Evolutionary conservation across 164 flowering plant species (phyloP), one percentile per base, ranked within the genome.

Genomic region (Warburgia ugandensis): DNA sequence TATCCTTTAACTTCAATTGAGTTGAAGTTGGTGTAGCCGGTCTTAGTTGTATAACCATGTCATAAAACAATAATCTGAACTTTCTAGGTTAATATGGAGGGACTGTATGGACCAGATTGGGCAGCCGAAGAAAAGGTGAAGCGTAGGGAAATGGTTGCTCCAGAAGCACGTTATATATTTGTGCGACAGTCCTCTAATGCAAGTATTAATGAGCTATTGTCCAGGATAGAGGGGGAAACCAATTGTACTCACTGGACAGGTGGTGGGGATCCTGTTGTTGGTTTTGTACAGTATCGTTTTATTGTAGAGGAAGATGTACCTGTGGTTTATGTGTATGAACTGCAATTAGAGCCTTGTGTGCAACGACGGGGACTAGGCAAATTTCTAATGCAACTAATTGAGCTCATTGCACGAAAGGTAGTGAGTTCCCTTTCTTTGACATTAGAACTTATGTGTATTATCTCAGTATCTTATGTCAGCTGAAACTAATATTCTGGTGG

Each of bases 381-480:
- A 30, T 84, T 79, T 68, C 64, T 94, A 29, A 86, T 94, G 96
- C 83, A 83, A 55, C 56, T 89, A 29, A 64, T 86, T 59, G 96
- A 89, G 79, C 85, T 82, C 45, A 84, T 94, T 65, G 97, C 97
- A 64, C 59, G 50, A 27, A 73, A 94, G 96, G 99, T 92, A 22
- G 36, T 14, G 9, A 25, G 21, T 31, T 54, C 33, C 42, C 16
- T 31, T 43, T 9, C 17, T 29, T 28, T 45, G 41, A 37, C 17
- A 13, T 20, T 5, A 37, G n/a, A n/a, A n/a, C n/a, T n/a, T n/a
- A n/a, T n/a, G n/a, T n/a, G n/a, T n/a, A n/a, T n/a, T n/a, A n/a
- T n/a, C n/a, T n/a, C n/a, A n/a, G n/a, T n/a, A n/a, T n/a, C 25
- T 3, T 30, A 29, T 48, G 25, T 29, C 50, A n/a, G n/a, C n/a